These are phyloP conservation scores for Alloteropsis semialata DNA, from an alignment of 176 grass and related monocot species.

Conservation along the genomic window DNA sequence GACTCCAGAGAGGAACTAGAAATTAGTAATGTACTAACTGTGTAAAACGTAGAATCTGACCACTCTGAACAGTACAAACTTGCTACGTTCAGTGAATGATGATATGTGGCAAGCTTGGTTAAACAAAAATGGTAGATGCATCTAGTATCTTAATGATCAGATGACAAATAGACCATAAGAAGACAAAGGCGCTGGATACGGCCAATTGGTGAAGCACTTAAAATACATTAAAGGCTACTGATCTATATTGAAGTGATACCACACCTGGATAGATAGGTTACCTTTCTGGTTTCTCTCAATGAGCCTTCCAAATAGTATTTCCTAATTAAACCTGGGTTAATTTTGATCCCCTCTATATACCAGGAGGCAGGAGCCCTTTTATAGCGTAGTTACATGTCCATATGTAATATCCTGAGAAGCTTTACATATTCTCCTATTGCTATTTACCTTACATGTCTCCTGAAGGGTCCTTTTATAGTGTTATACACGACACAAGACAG, in stretches of 20 bases:
- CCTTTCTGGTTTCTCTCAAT: background rate
- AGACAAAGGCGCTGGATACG: background rate
- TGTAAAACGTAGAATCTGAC: background rate
- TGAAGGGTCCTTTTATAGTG: no score
- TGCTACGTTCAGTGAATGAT: background rate
- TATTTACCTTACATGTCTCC: background rate
- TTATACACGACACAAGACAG: no score
- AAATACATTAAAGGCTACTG: background rate
- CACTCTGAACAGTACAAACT: background rate
- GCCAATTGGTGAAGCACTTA: background rate
- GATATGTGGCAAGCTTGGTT: background rate
- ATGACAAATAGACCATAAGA: background rate
- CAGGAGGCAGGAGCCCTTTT: background rate
- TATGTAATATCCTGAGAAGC: background rate
- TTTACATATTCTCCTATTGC: background rate
- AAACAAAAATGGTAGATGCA: background rate
- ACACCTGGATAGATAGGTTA: background rate
- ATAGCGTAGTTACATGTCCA: background rate
- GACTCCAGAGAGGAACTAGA: constrained; percentile 1
- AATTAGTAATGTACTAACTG: background rate
- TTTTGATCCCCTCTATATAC: background rate
- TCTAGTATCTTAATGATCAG: background rate
- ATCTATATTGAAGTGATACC: background rate
- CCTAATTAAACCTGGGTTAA: background rate
- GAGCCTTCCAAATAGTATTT: background rate